Base-by-base conservation (phyloP, 2,329 filamentous ascomycete genomes). In the Diaporthe nobilis region DNA sequence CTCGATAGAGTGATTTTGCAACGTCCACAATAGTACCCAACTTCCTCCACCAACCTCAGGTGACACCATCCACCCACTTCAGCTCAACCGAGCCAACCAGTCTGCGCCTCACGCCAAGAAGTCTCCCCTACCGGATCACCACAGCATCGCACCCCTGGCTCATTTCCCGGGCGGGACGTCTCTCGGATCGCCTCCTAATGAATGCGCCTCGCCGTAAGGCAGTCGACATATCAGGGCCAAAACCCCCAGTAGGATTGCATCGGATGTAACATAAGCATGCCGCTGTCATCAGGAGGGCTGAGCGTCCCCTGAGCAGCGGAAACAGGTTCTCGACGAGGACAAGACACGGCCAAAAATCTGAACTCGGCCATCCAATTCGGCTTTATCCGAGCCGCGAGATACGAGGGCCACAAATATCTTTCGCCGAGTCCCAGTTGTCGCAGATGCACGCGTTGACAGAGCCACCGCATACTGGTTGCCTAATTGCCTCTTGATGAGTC, bases 31-130 rank as follows among this genome's bases (percentile, higher is more conserved):
- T 55, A 17, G 49, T 55, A 20, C 25, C 39, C 20, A 22, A 39
- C 31, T 25, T n/a, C 47, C 22, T 68, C 65, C 65, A 70, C 49
- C 49, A 55, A 20, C n/a, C 47, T 47, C 49, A 55, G 65, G 49
- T 55, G 65, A 70, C 25, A 55, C 47, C 65, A 55, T 28, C 61
- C 17, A 37, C 61, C 65, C 49, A 55, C 49, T 55, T 8, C 49
- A 42, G 15, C 15, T 25, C 65, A 25, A 39, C 65, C 47, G 49
- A 31, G n/a, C 17, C 65, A 42, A 12, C 49, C 49, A 70, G 49
- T 28, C 65, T 70, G 65, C 65, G 65, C 65, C 65, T 55, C 65
- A 55, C n/a, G 65, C 65, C 65, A 70, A 70, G 65, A 55, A n/a
- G 49, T 22, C 22, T 70, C 65, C 47, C 65, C 49, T 70, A 67